Evolutionary conservation across 1,284 basidiomycete species (phyloP), one percentile per base, ranked within the genome.

Genomic region (Leccinum olivaceoglutinosum): DNA sequence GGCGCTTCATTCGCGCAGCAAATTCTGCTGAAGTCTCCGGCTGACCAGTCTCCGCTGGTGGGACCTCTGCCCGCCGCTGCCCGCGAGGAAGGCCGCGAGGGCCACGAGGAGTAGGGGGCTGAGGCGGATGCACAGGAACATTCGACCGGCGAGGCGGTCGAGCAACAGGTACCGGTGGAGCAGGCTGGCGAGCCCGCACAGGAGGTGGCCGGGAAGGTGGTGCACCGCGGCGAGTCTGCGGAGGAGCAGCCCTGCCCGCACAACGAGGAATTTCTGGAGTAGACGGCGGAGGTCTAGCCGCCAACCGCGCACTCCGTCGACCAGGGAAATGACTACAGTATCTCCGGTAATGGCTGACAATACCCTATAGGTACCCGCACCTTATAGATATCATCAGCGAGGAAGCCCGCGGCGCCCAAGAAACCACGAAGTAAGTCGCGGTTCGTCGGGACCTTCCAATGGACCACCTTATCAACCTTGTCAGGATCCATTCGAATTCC

Each of bases 401-500:
- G 66, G 39, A 72, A 77, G 0, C 75, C 73, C 0, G 69, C 75
- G 1, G 74, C 61, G 0, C 77, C 72, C 1, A 78, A 64, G 57
- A 78, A 79, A 0, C 74, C 70, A 0, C 64, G 41, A 0, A 77
- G 64, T 0, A 74, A 38, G 36, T 73, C 70, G 0, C 65, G 21
- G 25, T 74, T 75, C 0, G 66, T 74, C 0, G 73, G 75, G 0
- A 60, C 63, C 29, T 76, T 76, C 78, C 78, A 80, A 2, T 71
- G 68, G 0, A 67, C 4, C 0, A 81, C 64, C 0, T 64, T 4
- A 14, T 75, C 69, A 0, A 81, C 74, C 32, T 80, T 80, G 21
- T 73, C 67, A 0, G 73, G 70, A 32, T 80, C 78, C 71, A 79
- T 78, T 0, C 65, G 59, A n/a, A 81, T 79, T 0, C 78, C 78